Base-by-base conservation (phyloP, 1,284 basidiomycete genomes). In the Marasmius fiardii region DNA sequence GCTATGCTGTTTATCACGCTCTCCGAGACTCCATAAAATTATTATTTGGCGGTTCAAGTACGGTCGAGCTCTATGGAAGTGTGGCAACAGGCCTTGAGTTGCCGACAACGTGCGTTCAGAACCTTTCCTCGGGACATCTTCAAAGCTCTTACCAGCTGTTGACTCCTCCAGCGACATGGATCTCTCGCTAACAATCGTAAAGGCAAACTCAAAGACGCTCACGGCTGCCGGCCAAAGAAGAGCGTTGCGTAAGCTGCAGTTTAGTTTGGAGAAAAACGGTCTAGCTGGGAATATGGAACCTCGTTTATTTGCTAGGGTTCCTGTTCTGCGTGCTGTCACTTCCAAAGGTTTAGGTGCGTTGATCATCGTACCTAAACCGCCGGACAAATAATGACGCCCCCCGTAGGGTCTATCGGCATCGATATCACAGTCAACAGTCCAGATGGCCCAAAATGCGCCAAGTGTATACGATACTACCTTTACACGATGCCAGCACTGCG, bases 381-480 rank as follows among this genome's bases (percentile, higher is more conserved):
- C 12, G 8, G 1, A 23, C 24, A 21, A 7, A 24, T 7, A 34
- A 6, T 43, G 33, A n/a, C 20, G 12, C 20, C 6, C 37, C 12
- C 16, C n/a, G n/a, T 57, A 86, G 88, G 84, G 10, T 76, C 79
- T 8, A 73, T 88, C 60, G 77, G 79, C 39, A 77, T 90, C 47
- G 88, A 92, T 64, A 81, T 91, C 51, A 84, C 82, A 34, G 72
- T 91, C 60, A 89, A 90, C 62, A 80, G 84, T 61, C 69, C 71
- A 2, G 85, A 86, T 61, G 90, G 90, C 4, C 69, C 87, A 31
- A 73, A 76, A 24, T 84, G 84, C 0, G 78, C 85, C 1, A 74
- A 77, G 6, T 74, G 85, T 43, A 78, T 92, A 51, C 82, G 81
- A 55, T 69, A 71, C 12, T 86, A 84, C 68, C 69, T 91, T 23